Conservation (phyloP, 345 rosid species). For the Populus davidiana region DNA sequence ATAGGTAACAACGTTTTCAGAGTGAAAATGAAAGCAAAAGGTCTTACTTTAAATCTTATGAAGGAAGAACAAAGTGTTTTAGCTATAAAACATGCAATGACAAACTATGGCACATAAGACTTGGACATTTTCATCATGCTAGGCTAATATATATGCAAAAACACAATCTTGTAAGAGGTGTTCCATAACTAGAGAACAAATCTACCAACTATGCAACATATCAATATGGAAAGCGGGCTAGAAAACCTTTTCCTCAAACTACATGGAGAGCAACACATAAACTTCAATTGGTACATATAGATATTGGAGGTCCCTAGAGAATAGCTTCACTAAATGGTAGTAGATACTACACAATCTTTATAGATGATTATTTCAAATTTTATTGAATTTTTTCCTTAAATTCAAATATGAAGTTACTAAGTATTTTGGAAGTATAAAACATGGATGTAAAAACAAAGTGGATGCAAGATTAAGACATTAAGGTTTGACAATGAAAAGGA, state of each 20-base stretch:
- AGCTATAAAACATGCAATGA: too few species aligned
- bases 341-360: too few species aligned
- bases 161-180: background rate
- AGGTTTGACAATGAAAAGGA: too few species aligned
- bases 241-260: background rate
- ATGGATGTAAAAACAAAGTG: too few species aligned
- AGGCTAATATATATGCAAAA: background rate
- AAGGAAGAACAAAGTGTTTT: background rate
- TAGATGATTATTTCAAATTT: too few species aligned
- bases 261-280: background rate
- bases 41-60: background rate
- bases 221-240: background rate
- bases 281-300: background rate
- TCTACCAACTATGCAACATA: background rate
- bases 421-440: too few species aligned
- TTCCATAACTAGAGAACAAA: fast-evolving
- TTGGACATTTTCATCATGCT: background rate
- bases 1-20: background rate
- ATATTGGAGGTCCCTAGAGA: too few species aligned
- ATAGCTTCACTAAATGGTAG: too few species aligned
- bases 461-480: too few species aligned
- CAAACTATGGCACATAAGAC: background rate
- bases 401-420: too few species aligned
- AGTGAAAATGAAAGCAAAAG: background rate
- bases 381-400: too few species aligned